Evolutionary conservation across 805 yeast species (phyloP), one percentile per base, ranked within the genome.

Genomic region (Pichia thaimueangensis): DNA sequence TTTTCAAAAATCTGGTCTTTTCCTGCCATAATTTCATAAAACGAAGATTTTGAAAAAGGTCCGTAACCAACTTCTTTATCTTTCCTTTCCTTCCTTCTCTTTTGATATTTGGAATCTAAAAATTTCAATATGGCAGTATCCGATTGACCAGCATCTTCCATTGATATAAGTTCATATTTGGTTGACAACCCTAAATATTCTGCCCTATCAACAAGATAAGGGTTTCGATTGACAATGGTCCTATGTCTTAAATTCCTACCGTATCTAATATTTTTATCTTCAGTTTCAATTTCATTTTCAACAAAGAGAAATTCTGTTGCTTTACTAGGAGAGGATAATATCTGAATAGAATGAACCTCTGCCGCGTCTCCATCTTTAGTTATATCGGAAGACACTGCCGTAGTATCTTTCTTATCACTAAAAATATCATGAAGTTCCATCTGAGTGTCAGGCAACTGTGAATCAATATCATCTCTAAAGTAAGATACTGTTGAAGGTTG

Each of bases 171-270:
- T 8, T 48, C 46, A 24, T 53, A 49, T 11, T 49, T 47, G 1
- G 66, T 52, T 9, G 63, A 43, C 3, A 64, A 44, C 4, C 68
- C 67, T 2, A 63, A 45, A 42, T 57, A 56, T 10, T 53, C 58
- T 3, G 65, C 65, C 3, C 57, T 51, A 41, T 64, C 68, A 3
- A 64, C 59, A 10, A 63, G 54, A 43, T 62, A 64, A 2, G 64
- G 63, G 45, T 64, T 47, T 16, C 45, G 19, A 24, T 47, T 45
- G 5, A 42, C 41, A 27, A 47, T 44, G 7, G 35, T 47, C 21
- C 51, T 35, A 15, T 45, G 48, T 17, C 51, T 23, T 11, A 47
- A 31, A 8, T 21, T 42, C 21, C 50, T 41, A 21, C 43, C 37
- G n/a, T n/a, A n/a, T 13, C 20, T 11, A 2, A 20, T 3, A 4